Base-by-base conservation (phyloP, 371 early-diverging fungal species). In the Chytridiales sp. region DNA sequence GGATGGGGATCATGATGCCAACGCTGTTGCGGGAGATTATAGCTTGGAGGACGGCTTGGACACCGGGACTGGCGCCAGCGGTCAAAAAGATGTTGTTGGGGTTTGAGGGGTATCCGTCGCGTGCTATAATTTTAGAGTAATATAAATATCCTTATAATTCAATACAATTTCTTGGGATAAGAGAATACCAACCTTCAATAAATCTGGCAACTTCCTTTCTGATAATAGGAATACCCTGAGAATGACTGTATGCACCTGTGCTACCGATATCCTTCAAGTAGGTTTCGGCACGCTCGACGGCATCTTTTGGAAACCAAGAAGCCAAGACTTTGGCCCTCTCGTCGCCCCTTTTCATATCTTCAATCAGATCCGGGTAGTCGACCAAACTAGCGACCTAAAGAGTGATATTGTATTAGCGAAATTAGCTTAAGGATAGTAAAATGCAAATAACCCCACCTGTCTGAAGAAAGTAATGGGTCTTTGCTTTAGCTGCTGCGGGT, bases 1-100 rank as follows among this genome's bases (percentile, higher is more conserved):
- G 98, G 52, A 96, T 94, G 19, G 98, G 98, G 60, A 97, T 95
- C 93, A 97, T 89, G 66, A 96, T 80, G 31, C 97, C 97, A 19
- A 93, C 90, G 34, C 88, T 80, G 31, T 73, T 56, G 67, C 89
- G 72, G 43, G 88, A 69, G 3, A 93, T 89, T 36, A 97, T 68
- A 55, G 91, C 68, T 62, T 93, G 90, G 32, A 98, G 74, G 30
- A 92, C 81, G 3, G 81, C 77, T 72, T 97, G 95, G 9, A 98
- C 94, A 46, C 92, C 98, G 34, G 89, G 85, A 57, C 68, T 68
- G 2, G 80, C 82, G 6, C 88, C 98, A 56, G 91, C 87, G 3
- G 97, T 97, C 71, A 98, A 78, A 66, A 89, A 96, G 50, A 98
- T 95, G 59, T 83, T 62, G 26, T 89, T 82, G 22, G 95, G 87